Evolutionary conservation across 1,284 basidiomycete genomes (phyloP), one percentile per base, ranked within the genome.

Genomic region (Heterobasidion parviporum): DNA sequence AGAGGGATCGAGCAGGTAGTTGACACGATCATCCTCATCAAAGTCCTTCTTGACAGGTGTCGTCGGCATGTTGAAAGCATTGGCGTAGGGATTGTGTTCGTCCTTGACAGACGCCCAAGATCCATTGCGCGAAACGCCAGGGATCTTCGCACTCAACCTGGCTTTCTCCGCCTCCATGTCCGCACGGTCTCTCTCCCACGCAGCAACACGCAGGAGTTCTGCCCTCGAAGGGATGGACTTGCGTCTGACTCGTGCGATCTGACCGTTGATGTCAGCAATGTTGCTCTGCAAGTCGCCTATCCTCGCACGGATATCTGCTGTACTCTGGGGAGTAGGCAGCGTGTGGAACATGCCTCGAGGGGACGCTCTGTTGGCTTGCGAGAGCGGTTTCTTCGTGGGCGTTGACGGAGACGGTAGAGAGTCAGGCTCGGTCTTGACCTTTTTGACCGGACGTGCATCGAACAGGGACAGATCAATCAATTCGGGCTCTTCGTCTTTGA

Each of bases 221-320:
- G 63, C 56, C 59, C 68, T 68, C 9, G 63, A 64, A 52, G 64
- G 67, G 8, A 52, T 63, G 9, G 49, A 54, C 61, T 74, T 74
- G 34, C 65, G 60, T 43, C 53, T 26, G 6, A 65, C 55, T 8
- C 62, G 61, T 34, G 67, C 62, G 8, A 70, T 54, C 1, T 58
- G 36, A 1, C n/a, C 52, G 38, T 69, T 62, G 6, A 62, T 35
- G 12, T 55, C 52, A 0, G 60, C 61, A 5, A 74, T 70, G 49
- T 61, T 12, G 1, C 33, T 20, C 47, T 72, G 68, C 7, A 74
- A 46, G 6, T 67, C 62, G 2, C 57, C 46, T 14, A 74, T 65
- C 48, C 65, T 55, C 8, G 34, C 53, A 34, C 69, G 69, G 20
- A 64, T 57, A 8, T 63, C 64, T 10, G 65, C 63, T 1, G 56